Conservation (phyloP, 208 protist species). For the Trypanosoma platydactyli region DNA sequence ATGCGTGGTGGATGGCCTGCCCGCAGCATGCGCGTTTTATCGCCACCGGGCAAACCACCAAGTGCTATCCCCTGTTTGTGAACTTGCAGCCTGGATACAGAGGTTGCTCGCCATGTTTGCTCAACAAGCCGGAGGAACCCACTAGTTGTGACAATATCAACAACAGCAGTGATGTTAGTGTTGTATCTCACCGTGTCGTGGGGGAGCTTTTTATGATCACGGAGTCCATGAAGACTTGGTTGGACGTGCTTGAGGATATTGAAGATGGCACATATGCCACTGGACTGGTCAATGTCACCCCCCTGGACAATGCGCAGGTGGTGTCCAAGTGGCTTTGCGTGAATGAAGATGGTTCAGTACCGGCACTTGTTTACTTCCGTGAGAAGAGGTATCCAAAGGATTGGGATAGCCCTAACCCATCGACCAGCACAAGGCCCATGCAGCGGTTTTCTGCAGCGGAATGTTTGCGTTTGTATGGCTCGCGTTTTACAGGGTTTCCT, state of each 20-base stretch:
- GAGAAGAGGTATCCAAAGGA: conserved; percentile 41
- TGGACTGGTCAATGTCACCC: conserved; percentile 27
- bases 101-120: conserved; percentile 54
- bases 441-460: conserved; percentile 37
- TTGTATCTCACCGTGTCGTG: conserved; percentile 40
- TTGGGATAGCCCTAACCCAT: conserved; percentile 34
- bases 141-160: conserved; percentile 6
- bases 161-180: background rate
- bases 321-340: conserved; percentile 27
- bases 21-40: conserved; percentile 47
- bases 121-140: conserved; percentile 39
- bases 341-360: conserved; percentile 12
- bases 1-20: conserved; percentile 66
- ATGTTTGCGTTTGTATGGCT: conserved; percentile 40
- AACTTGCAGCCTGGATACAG: conserved; percentile 39
- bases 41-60: conserved; percentile 35
- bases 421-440: conserved; percentile 34
- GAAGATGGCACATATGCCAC: conserved; percentile 33
- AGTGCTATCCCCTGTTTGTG: conserved; percentile 65
- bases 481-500: conserved; percentile 42
- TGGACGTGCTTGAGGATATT: conserved; percentile 61
- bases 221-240: conserved; percentile 50
- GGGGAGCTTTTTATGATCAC: conserved; percentile 67
- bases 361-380: conserved; percentile 53
- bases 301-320: conserved; percentile 24